Conservation (phyloP, 495 filamentous ascomycete genomes). For the Tuber brumale region DNA sequence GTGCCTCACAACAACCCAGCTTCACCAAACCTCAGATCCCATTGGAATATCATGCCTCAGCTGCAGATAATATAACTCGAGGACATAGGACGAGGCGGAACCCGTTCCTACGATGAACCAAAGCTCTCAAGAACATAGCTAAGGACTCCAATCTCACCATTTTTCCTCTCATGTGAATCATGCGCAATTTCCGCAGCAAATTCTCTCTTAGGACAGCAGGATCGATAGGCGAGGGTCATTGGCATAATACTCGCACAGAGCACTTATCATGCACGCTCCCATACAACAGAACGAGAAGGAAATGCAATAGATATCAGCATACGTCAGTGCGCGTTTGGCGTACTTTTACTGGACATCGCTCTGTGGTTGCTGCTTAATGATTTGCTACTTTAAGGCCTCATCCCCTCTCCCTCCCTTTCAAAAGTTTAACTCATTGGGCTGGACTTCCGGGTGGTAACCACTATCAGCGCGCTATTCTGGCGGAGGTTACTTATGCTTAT, state of each 20-base stretch:
- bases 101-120: neutral
- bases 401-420: neutral
- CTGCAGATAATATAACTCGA: neutral
- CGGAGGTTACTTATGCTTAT: neutral
- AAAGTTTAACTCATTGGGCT: neutral
- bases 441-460: neutral
- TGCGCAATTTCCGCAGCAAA: neutral
- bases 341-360: neutral
- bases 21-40: neutral
- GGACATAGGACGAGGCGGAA: neutral
- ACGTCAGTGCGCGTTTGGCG: neutral
- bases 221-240: neutral
- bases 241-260: neutral
- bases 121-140: neutral
- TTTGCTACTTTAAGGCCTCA: constrained; percentile 6
- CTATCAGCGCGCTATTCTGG: neutral
- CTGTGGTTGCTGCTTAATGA: neutral
- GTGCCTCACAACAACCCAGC: neutral
- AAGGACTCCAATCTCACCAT: neutral
- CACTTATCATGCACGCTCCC: neutral
- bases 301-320: neutral
- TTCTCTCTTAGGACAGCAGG: neutral
- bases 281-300: neutral
- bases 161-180: neutral
- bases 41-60: neutral